phyloP scores from a whole-genome alignment of 1,139 yeast genomes.

The Yamadazyma membranifaciens region DNA sequence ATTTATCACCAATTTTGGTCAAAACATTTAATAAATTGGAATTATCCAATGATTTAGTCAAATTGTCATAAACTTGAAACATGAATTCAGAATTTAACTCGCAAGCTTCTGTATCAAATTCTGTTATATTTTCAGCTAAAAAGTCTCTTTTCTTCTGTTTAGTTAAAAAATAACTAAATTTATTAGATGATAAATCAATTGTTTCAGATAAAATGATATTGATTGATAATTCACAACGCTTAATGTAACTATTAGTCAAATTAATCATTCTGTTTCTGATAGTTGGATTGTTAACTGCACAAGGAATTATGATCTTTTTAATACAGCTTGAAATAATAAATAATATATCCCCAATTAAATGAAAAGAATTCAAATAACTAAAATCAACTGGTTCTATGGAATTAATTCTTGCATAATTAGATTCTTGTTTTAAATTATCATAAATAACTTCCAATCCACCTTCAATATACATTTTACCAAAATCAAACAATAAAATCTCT shows the following conservation, averaged over 20 bases:
- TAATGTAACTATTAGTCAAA: conserved; percentile 64
- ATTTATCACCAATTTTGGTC: conserved; percentile 57
- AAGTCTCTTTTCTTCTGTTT: conserved; percentile 36
- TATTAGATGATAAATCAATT: conserved; percentile 47
- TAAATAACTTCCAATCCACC: conserved; percentile 73
- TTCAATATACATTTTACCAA: conserved; percentile 74
- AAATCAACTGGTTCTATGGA: conserved; percentile 33
- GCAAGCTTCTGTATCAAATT: conserved; percentile 69
- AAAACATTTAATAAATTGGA: conserved; percentile 55
- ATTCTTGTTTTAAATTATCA: conserved; percentile 34
- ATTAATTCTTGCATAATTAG: conserved; percentile 21
- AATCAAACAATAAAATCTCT: conserved; percentile 64
- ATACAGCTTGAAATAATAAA: conserved; percentile 69
- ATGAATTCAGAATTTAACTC: conserved; percentile 59
- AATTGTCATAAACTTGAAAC: conserved; percentile 37
- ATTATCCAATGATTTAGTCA: conserved; percentile 42
- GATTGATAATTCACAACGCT: conserved; percentile 66
- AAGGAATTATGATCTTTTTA: conserved; percentile 69
- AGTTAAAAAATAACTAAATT: conserved; percentile 49
- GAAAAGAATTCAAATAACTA: conserved; percentile 49
- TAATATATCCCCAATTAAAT: conserved; percentile 61
- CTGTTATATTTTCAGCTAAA: conserved; percentile 41
- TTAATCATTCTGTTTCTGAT: conserved; percentile 63
- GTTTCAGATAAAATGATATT: conserved; percentile 65
- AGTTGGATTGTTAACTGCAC: conserved; percentile 61